A percentile compares a stretch with the other conserved stretches of the same genome.
Conservation (phyloP, 805 yeast genomes). For the Saturnispora ahearnii region DNA sequence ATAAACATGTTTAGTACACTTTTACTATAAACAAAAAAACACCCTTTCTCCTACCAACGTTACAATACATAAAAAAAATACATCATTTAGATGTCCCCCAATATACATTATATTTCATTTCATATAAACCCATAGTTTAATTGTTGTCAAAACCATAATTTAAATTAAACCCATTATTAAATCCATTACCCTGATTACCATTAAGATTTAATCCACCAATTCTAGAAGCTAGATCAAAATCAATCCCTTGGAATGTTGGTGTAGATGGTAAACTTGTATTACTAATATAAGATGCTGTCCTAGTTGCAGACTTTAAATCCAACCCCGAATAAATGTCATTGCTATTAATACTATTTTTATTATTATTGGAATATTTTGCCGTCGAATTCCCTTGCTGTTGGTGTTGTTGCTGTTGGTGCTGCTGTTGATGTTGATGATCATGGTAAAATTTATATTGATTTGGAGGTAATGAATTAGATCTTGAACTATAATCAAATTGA, state of each 20-base stretch:
- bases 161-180: constrained; percentile 2
- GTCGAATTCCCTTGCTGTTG: constrained; percentile 1
- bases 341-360: neutral
- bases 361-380: neutral
- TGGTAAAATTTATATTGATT: constrained; percentile 3
- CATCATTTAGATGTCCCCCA: too few relatives aligned
- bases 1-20: neutral
- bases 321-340: neutral
- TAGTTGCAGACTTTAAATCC: neutral
- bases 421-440: neutral
- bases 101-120: too few relatives aligned
- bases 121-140: neutral
- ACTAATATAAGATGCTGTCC: neutral
- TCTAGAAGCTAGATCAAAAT: constrained; percentile 13
- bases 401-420: neutral
- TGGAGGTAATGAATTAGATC: constrained; percentile 12
- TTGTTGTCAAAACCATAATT: constrained; percentile 1
- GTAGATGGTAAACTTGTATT: constrained; percentile 2
- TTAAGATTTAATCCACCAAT: constrained; percentile 17
- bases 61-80: neutral
- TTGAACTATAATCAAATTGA: constrained; percentile 11
- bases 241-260: constrained; percentile 5
- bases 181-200: neutral
- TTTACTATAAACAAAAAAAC: neutral
- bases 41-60: neutral